These are phyloP conservation scores for Rhodotorula taiwanensis DNA, from an alignment of 768 basidiomycete species.

Conservation along the genomic window DNA sequence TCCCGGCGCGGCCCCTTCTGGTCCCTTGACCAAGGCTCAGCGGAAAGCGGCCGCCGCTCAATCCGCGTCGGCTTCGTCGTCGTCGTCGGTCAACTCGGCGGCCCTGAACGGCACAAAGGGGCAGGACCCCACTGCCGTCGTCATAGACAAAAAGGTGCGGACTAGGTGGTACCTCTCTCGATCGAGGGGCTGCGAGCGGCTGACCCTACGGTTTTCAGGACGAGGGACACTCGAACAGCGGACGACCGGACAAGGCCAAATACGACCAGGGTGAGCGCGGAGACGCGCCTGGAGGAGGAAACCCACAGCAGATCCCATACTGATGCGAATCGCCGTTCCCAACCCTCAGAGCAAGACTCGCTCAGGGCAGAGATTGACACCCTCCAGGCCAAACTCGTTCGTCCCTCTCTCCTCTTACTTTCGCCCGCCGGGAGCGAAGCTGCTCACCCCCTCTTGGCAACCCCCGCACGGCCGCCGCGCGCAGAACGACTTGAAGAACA, in stretches of 20 bases:
- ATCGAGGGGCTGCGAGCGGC: neutral
- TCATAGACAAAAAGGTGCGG: neutral
- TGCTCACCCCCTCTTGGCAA: too few relatives aligned
- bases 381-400: conserved; percentile 69
- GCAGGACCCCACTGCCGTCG: conserved; percentile 17
- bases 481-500: conserved; percentile 66
- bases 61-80: neutral
- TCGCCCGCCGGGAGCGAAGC: too few relatives aligned
- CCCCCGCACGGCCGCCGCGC: too few relatives aligned
- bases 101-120: neutral
- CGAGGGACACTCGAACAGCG: neutral
- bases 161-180: neutral
- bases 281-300: too few relatives aligned
- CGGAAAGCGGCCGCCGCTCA: neutral
- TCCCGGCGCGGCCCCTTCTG: neutral
- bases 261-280: conserved; percentile 11
- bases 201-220: neutral
- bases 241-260: conserved; percentile 13
- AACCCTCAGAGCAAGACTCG: conserved; percentile 54
- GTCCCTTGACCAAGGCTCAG: conserved; percentile 8
- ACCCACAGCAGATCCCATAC: neutral
- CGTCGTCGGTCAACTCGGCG: conserved; percentile 6
- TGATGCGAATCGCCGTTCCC: neutral
- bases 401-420: conserved; percentile 43
- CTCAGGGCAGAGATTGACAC: conserved; percentile 77